A percentile compares a stretch with the other conserved stretches of the same genome.
Evolutionary conservation across 192 early-diverging fungal genomes (phyloP).

Genomic region (Mortierella alpina): DNA sequence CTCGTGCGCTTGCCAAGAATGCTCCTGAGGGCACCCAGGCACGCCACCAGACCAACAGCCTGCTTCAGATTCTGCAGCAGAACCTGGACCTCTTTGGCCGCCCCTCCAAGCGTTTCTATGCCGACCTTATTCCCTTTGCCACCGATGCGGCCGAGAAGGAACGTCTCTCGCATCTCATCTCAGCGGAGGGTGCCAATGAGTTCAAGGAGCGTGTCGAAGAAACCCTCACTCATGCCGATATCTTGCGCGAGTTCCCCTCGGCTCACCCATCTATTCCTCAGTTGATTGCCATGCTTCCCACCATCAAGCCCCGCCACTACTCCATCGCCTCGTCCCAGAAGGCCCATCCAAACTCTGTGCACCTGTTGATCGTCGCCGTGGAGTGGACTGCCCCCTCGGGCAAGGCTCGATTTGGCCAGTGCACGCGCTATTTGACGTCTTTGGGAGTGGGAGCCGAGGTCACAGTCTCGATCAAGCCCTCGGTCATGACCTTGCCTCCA

Average conservation of each 20-base stretch:
- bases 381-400: slow-evolving; percentile 84
- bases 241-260: slow-evolving; percentile 87
- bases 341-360: slow-evolving; percentile 89
- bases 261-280: slow-evolving; percentile 79
- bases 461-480: slow-evolving; percentile 93
- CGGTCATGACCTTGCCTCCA: slow-evolving; percentile 95
- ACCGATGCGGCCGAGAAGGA: slow-evolving; percentile 74
- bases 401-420: slow-evolving; percentile 84
- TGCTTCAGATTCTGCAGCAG: slow-evolving; percentile 85
- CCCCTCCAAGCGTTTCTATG: slow-evolving; percentile 95
- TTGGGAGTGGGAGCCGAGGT: slow-evolving; percentile 76
- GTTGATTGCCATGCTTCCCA: slow-evolving; percentile 78
- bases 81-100: slow-evolving; percentile 93
- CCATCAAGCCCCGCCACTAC: slow-evolving; percentile 97
- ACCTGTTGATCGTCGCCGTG: slow-evolving; percentile 92
- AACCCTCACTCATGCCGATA: slow-evolving; percentile 86
- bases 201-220: slow-evolving; percentile 87
- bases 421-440: slow-evolving; percentile 86
- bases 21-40: slow-evolving; percentile 57
- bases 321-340: slow-evolving; percentile 95
- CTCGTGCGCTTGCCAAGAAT: slow-evolving; percentile 60
- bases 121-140: slow-evolving; percentile 78
- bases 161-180: slow-evolving; percentile 72
- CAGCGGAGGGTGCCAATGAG: slow-evolving; percentile 77
- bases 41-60: slow-evolving; percentile 74